Evolutionary conservation across 2,329 filamentous ascomycete genomes (phyloP), one percentile per base, ranked within the genome.

Genomic region (Alternaria burnsii): DNA sequence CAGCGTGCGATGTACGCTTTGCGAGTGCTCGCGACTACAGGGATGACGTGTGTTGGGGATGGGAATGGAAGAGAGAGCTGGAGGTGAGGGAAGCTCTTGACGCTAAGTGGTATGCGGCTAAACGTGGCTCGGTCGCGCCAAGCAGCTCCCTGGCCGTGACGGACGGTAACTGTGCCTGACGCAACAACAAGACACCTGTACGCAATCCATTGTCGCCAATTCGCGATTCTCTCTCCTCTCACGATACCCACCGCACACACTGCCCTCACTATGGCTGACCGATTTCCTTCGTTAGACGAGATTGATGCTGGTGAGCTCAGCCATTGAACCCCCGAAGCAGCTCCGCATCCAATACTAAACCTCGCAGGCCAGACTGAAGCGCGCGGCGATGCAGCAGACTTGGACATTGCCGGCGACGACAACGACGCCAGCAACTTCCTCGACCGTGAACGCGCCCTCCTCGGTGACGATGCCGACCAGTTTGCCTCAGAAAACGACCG

Each of bases 401-500:
- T 83, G 59, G 79, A 83, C 61, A 79, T 81, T 57, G 79, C 87
- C 38, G 83, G 85, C 64, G 85, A 83, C 63, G 82, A 85, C 10
- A 83, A 87, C 30, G 89, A 89, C 32, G 84, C 87, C 64, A 89
- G 92, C 74, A 93, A 97, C 80, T 98, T 99, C 79, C 88, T 98
- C 50, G 89, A 92, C 65, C 92, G 94, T 70, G 95, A 99, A 83
- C 92, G 93, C 76, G 95, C 93, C 63, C 81, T 90, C 18, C 88
- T 99, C 8, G 95, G 95, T 68, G 95, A 97, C 66, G 95, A 98
- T 79, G 95, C 95, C 62, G 87, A 93, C 72, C 91, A 94, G 82
- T 99, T 99, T 79, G 86, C 90, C 65, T 91, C 91, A 32, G 86
- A 88, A 62, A 88, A 90, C 74, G 92, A 97, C 79, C 83, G 83